Conservation (phyloP, 1,284 basidiomycete species). For the Ustilago loliicola region DNA sequence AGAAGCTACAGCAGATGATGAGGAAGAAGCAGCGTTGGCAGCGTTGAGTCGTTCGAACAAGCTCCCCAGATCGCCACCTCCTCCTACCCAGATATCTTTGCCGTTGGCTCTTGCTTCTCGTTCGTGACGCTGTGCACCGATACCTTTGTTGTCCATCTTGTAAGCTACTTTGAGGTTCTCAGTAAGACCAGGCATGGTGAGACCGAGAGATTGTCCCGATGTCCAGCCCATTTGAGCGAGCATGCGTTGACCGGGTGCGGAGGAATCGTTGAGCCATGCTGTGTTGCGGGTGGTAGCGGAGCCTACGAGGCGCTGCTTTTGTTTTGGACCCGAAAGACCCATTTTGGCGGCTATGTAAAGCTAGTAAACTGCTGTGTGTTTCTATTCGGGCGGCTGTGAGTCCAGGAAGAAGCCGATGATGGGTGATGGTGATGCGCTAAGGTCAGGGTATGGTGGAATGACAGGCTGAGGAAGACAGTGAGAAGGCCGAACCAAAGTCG, state of each 20-base stretch:
- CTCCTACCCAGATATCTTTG: constrained; percentile 66
- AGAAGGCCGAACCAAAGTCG: neutral
- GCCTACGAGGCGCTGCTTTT: constrained; percentile 67
- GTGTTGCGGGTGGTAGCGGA: constrained; percentile 62
- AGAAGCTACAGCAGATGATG: constrained; percentile 29
- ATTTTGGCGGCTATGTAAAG: constrained; percentile 30
- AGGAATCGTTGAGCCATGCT: constrained; percentile 64
- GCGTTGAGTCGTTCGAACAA: constrained; percentile 68
- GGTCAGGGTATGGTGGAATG: neutral
- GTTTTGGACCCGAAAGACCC: constrained; percentile 65
- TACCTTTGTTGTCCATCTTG: constrained; percentile 70
- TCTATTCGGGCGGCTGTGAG: no score
- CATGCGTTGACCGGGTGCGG: constrained; percentile 68
- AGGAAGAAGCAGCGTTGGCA: constrained; percentile 50
- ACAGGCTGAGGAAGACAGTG: neutral
- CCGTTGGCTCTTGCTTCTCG: constrained; percentile 61
- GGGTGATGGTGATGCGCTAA: no score
- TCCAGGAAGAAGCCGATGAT: no score
- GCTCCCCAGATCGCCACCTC: constrained; percentile 65
- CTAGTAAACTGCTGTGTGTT: no score
- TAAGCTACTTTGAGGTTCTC: constrained; percentile 63
- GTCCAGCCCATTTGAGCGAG: constrained; percentile 69
- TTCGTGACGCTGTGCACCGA: constrained; percentile 66
- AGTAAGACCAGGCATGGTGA: constrained; percentile 56
- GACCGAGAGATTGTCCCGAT: constrained; percentile 64